Evolutionary conservation across 768 basidiomycete genomes (phyloP).

Genomic region (Psilocybe cubensis): DNA sequence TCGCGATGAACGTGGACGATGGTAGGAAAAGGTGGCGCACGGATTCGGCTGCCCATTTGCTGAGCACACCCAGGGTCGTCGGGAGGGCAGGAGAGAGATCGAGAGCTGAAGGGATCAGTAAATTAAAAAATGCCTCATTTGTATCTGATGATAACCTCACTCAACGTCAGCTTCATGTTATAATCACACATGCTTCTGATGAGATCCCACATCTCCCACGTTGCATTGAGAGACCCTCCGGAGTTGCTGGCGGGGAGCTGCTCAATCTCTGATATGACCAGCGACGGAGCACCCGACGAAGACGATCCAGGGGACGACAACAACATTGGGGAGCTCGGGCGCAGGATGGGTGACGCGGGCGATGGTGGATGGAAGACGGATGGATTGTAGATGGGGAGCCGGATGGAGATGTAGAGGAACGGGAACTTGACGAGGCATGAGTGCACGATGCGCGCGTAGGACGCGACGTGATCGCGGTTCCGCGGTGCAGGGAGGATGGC

Average conservation of each 20-base stretch:
- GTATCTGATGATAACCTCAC: conserved; percentile 43
- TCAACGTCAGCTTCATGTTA: conserved; percentile 69
- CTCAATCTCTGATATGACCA: conserved; percentile 38
- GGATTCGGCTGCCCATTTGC: conserved; percentile 93
- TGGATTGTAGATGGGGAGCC: conserved; percentile 83
- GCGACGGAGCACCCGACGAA: conserved; percentile 30
- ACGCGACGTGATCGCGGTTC: conserved; percentile 81
- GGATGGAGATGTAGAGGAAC: conserved; percentile 80
- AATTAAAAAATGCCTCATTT: conserved; percentile 12
- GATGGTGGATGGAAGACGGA: conserved; percentile 17
- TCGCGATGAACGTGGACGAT: conserved; percentile 90
- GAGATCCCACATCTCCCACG: conserved; percentile 99
- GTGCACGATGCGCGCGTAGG: conserved; percentile 91
- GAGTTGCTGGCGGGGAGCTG: conserved; percentile 34
- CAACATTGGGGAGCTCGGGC: background rate
- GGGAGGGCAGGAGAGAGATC: conserved; percentile 92
- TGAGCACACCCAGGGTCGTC: conserved; percentile 70
- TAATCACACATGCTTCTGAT: conserved; percentile 91
- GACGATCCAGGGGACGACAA: conserved; percentile 19
- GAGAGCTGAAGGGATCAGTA: conserved; percentile 60
- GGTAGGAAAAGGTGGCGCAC: conserved; percentile 90
- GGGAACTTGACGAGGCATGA: conserved; percentile 71
- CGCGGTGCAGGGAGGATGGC: conserved; percentile 90
- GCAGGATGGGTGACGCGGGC: conserved; percentile 7
- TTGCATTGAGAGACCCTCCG: conserved; percentile 66